Percentiles rank a stretch among this genome's conserved stretches.
Conservation (phyloP, 1,139 yeast genomes). For the Diutina pseudorugosa region DNA sequence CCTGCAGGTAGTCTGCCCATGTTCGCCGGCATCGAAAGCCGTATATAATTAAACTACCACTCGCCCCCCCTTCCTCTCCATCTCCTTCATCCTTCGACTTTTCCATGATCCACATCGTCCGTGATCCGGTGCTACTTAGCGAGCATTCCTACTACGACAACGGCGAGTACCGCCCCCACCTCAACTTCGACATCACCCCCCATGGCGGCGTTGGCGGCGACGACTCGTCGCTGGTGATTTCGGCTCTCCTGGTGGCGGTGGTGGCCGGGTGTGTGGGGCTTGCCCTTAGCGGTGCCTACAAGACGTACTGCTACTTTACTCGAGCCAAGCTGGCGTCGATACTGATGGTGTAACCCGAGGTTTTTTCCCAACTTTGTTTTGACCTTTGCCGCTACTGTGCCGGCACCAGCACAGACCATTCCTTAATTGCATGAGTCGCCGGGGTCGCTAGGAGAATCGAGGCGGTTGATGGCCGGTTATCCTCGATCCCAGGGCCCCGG, state of each 20-base stretch:
- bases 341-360: not conserved
- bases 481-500: not conserved
- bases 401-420: not conserved
- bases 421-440: not conserved
- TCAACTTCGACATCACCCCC: not conserved
- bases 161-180: not conserved
- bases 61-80: not conserved
- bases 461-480: not conserved
- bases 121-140: not conserved
- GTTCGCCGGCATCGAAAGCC: not conserved
- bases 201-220: not conserved
- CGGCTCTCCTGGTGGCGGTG: not conserved
- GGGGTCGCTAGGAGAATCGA: not conserved
- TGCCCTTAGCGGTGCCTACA: not conserved
- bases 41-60: not conserved
- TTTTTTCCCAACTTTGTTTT: not conserved
- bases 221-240: not conserved
- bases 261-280: not conserved
- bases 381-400: not conserved
- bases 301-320: not conserved
- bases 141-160: slow-evolving; percentile 1
- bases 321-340: not conserved
- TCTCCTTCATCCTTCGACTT: not conserved
- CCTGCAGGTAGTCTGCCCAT: not conserved
- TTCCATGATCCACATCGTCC: not conserved